Evolutionary conservation across 2,329 filamentous ascomycete species (phyloP), one percentile per base, ranked within the genome.

Genomic region (Pezicula neosporulosa): DNA sequence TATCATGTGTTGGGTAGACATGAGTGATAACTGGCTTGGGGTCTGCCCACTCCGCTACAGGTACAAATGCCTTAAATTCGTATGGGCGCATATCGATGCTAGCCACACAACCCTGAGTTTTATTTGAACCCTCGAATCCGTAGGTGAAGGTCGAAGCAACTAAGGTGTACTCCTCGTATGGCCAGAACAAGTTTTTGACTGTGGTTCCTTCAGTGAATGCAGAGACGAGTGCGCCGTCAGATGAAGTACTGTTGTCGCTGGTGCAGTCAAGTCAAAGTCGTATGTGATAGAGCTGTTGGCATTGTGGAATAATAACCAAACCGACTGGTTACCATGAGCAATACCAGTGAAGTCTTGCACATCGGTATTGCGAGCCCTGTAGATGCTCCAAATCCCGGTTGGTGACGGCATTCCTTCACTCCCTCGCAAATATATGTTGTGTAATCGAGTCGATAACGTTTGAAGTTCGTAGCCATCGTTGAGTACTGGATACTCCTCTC

Each of bases 161-260:
- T 15, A 83, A 66, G 2, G 70, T 75, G 47, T 74, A 69, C 56
- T 82, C 77, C 35, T 85, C 81, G 55, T 81, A 82, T 2, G 82
- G 79, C 60, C 79, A 82, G 61, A 85, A 81, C 12, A 84, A 63
- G 59, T 82, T 84, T 61, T 80, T 81, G 53, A 84, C 80, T 0
- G 72, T 80, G 1, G 76, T 81, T 16, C 72, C 74, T 3, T 66
- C 62, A 7, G 71, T 64, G 53, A 79, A 85, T 0, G 81, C 77
- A 33, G 80, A 69, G 36, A 83, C 66, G 35, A 83, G 68, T 4
- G 77, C 77, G 4, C 42, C 42, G 15, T 28, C 42, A 16, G n/a
- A 15, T 4, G 42, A 21, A 15, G 42, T 15, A 5, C 67, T 66
- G n/a, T 68, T 61, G 28, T 67, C 68, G 53, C 73, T 68, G 16